Evolutionary conservation across 2,329 filamentous ascomycete species (phyloP), one percentile per base, ranked within the genome.

Genomic region (Verticillium isaacii): DNA sequence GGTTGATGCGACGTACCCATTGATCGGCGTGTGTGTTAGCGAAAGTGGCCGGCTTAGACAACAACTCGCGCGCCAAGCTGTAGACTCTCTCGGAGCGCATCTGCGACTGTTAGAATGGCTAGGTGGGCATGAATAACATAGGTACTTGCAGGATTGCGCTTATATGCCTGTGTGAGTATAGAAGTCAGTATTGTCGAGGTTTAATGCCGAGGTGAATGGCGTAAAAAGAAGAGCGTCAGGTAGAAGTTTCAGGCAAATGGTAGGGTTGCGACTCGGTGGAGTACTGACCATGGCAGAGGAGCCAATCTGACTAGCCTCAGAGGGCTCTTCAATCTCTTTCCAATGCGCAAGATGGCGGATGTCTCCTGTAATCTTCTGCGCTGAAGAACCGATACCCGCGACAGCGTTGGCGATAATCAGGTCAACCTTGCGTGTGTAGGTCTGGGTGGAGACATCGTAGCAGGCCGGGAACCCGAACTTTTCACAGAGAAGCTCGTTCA

Each of bases 261-360:
- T 25, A 25, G 5, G 25, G 25, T 25, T 25, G 25, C 25, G 5
- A 25, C 25, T 25, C 3, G 25, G 25, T 25, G 25, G 25, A 25
- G 25, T 25, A 25, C 25, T 25, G 25, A 25, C 25, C 25, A 25
- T 25, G 25, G 25, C 25, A 25, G 25, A 25, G 12, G n/a, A 23
- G 3, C 23, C 90, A 67, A 93, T 92, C 77, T 96, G 92, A 66
- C 87, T 85, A 69, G 86, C 87, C 77, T 93, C 90, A 68, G 92
- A 91, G 0, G 91, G 91, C 79, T 93, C 90, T 72, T 96, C 93
- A 62, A 95, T 80, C 75, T 96, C 92, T 81, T 97, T 96, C 77
- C 87, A 84, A 70, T 84, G 81, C 6, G 89, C 89, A 57, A 94
- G 79, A 71, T 91, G 88, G 57, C 90, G 83, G 66, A 95, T 90